Evolutionary conservation across 257 asterid species (phyloP), one percentile per base, ranked within the genome.

Genomic region (Echium plantagineum): DNA sequence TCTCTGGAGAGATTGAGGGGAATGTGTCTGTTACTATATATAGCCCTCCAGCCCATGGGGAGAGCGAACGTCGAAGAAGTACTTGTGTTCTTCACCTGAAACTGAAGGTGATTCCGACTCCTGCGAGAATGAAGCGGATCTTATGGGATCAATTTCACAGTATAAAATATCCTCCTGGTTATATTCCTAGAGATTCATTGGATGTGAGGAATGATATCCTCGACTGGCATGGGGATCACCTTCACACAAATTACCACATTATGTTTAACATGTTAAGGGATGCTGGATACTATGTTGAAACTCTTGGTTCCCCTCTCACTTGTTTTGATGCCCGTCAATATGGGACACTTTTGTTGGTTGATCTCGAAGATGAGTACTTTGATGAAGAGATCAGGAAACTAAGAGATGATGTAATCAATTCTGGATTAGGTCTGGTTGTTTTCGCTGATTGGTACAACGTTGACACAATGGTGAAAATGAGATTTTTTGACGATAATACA

Each of bases 371-470:
- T 54, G 98, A 93, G 77, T 89, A 82, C 74, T 89, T 88, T 67
- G 65, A 75, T 52, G 97, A 86, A 78, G 98, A 93, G 76, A 76
- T 88, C 16, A 65, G 73, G 59, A 91, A 91, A 68, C 63, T 93
- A 56, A 86, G 84, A 72, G 93, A 89, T 49, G 98, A 93, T 66
- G 86, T 93, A 64, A 73, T 78, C 63, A 72, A 80, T 58, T 77
- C 76, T 60, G 94, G 95, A 57, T 75, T 93, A 51, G 89, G 97
- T 68, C 72, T 93, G 72, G 95, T 75, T 54, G 97, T 89, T 56
- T 93, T 93, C 78, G 97, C 98, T 60, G 97, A 93, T 70, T 93
- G 98, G 98, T 93, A 93, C 70, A 93, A 89, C 63, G 94, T 93
- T 70, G 95, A 89, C 58, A 81, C 98, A 22, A 93, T 93, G 98